Evolutionary conservation across 768 basidiomycete genomes (phyloP), one percentile per base, ranked within the genome.

Genomic region (Clitopilus hobsonii): DNA sequence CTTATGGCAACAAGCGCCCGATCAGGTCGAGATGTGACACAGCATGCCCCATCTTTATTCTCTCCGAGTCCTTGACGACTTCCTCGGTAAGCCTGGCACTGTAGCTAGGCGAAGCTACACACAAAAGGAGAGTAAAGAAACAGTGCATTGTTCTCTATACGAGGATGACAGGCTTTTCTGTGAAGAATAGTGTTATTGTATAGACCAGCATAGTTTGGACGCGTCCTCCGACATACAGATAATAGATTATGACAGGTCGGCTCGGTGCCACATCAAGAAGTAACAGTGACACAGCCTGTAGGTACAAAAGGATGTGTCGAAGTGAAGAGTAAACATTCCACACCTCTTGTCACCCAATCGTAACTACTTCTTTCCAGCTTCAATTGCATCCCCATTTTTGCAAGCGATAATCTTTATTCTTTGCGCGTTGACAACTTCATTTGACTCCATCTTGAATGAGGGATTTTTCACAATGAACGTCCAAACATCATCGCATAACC

Each of bases 371-470:
- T 91, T 94, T 54, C 82, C 84, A 22, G 85, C 81, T 62, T 92
- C 89, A 45, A 91, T 84, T 16, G 88, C 90, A 60, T 94, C 93
- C 28, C 90, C 92, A 65, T 91, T 91, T 81, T 98, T 98, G 77
- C 96, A 98, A 5, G 97, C 96, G 60, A 99, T 94, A 56, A 99
- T 98, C 78, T 98, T 97, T 71, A 97, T 92, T 69, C 89, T 85
- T 25, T 82, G 80, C 4, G 89, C 80, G 36, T 69, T 74, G 55
- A 93, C 84, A 67, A 84, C 74, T 65, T 91, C 87, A 68, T 89
- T 90, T 60, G 85, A 83, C 70, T 99, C 97, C 88, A 98, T 94
- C 74, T 98, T 98, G 74, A 99, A 96, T 20, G 75, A 74, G 26
- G 95, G 89, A 62, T 95, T 86, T 70, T 94, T 91, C 51, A 98